Evolutionary conservation across 2,329 filamentous ascomycete species (phyloP).

Genomic region (Juglanconis juglandina): DNA sequence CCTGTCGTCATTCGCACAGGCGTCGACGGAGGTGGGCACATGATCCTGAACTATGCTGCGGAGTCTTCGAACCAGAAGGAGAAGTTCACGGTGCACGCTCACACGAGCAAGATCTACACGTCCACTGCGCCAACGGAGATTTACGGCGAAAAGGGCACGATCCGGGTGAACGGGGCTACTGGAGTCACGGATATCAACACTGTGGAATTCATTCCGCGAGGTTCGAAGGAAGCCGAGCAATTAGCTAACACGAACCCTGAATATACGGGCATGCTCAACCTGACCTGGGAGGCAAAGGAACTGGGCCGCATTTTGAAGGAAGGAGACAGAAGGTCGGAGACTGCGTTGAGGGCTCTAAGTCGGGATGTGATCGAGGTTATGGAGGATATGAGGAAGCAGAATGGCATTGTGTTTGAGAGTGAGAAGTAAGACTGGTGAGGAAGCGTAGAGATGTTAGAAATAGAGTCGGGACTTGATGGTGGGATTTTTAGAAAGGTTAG

Average conservation of each 20-base stretch:
- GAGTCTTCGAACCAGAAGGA: slow-evolving; percentile 15
- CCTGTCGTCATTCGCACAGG: slow-evolving; percentile 16
- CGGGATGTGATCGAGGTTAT: slow-evolving; percentile 13
- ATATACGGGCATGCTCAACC: slow-evolving; percentile 14
- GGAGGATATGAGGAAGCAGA: slow-evolving; percentile 17
- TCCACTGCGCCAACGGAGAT: slow-evolving; percentile 17
- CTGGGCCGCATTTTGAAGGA: slow-evolving; percentile 7
- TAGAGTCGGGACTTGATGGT: too few species aligned
- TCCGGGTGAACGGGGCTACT: slow-evolving; percentile 13
- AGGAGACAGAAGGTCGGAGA: slow-evolving; percentile 10
- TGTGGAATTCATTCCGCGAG: slow-evolving; percentile 12
- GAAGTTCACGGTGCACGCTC: slow-evolving; percentile 16
- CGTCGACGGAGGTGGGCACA: slow-evolving; percentile 15
- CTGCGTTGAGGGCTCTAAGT: slow-evolving; percentile 5
- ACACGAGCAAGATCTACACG: slow-evolving; percentile 20
- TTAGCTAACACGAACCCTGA: slow-evolving; percentile 11
- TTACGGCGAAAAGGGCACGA: slow-evolving; percentile 16
- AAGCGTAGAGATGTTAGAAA: too few species aligned
- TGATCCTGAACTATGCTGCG: slow-evolving; percentile 7
- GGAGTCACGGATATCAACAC: slow-evolving; percentile 16
- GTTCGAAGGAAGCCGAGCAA: slow-evolving; percentile 14
- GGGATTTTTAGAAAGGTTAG: too few species aligned
- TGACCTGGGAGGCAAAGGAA: slow-evolving; percentile 17
- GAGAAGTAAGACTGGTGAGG: slow-evolving; percentile 2
- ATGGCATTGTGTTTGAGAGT: slow-evolving; percentile 10